These are phyloP conservation scores for Moesziomyces sp. DNA, from an alignment of 1,284 basidiomycete genomes.

Conservation along the genomic window DNA sequence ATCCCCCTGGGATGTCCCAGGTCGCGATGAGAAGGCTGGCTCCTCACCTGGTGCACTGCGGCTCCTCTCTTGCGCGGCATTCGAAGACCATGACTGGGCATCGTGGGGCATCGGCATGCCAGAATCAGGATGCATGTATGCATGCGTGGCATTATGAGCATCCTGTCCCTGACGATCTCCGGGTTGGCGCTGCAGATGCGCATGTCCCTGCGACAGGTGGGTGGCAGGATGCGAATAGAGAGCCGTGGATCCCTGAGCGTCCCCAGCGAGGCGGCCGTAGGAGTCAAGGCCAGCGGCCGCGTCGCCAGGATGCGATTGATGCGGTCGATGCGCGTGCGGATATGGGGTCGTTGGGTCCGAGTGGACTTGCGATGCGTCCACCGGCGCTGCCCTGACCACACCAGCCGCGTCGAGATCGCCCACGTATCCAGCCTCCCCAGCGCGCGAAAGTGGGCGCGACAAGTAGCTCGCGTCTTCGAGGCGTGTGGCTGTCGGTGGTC, in stretches of 20 bases:
- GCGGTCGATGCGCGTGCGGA: constrained; percentile 7
- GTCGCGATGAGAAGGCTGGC: constrained; percentile 23
- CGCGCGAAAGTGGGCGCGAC: constrained; percentile 35
- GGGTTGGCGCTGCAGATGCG: constrained; percentile 15
- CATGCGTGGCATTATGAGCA: constrained; percentile 4
- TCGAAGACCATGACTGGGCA: constrained; percentile 20
- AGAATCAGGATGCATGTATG: constrained; percentile 8
- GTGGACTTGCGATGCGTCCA: constrained; percentile 16
- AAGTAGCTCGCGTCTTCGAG: constrained; percentile 19
- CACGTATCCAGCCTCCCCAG: constrained; percentile 24
- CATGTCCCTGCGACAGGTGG: constrained; percentile 2
- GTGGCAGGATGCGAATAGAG: constrained; percentile 18
- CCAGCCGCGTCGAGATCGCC: constrained; percentile 31
- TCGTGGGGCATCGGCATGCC: constrained; percentile 5
- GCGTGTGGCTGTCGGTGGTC: constrained; percentile 16
- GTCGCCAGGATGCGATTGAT: constrained; percentile 8
- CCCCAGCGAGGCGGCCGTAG: constrained; percentile 13
- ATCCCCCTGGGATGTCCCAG: constrained; percentile 33
- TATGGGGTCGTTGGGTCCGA: constrained; percentile 36
- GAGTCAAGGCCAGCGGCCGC: constrained; percentile 2
- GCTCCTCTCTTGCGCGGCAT: not conserved
- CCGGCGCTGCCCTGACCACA: constrained; percentile 12
- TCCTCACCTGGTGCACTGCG: constrained; percentile 2
- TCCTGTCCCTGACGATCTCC: constrained; percentile 11
- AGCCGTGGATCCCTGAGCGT: constrained; percentile 12